Evolutionary conservation across 192 early-diverging fungal genomes (phyloP), one percentile per base, ranked within the genome.

Genomic region (Cetraspora pellucida): DNA sequence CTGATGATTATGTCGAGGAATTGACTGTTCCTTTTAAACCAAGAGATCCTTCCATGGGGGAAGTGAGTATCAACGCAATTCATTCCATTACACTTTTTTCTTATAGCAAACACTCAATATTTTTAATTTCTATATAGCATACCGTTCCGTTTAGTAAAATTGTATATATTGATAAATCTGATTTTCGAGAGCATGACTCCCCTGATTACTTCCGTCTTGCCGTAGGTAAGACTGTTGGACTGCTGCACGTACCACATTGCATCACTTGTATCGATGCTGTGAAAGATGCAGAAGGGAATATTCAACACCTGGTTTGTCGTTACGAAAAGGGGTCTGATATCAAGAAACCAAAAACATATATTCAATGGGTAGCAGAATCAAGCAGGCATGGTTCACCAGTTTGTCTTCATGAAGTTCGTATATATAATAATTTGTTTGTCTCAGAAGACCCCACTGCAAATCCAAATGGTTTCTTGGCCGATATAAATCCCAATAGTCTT

Each of bases 301-400:
- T 99, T 70, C 82, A 87, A 23, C 94, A 97, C 81, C 78, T 99
- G 37, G 83, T 90, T 50, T 95, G 93, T 68, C 85, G 85, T 47
- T 96, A 95, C 79, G 93, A 97, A 73, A 90, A 91, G 78, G 85
- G 77, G 25, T 74, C 68, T 1, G 88, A 83, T 23, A 86, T 87
- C 78, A 87, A 82, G 77, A 94, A 94, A 85, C 95, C 98, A 69
- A 99, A 97, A 89, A 92, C 98, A 3, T 99, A 93, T 83, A 98
- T 99, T 85, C 98, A 99, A 81, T 99, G 98, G 98, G 87, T 99
- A 28, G 95, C 94, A 49, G 91, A 97, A 74, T 94, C 92, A 27
- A 86, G 89, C 44, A 88, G 89, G 77, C 93, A 91, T 78, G 85
- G 88, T 30, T 96, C 94, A 10, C 96, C 98, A 19, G 91, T 97